Base-by-base conservation (phyloP, 192 early-diverging fungal genomes). In the Radiomyces spectabilis region DNA sequence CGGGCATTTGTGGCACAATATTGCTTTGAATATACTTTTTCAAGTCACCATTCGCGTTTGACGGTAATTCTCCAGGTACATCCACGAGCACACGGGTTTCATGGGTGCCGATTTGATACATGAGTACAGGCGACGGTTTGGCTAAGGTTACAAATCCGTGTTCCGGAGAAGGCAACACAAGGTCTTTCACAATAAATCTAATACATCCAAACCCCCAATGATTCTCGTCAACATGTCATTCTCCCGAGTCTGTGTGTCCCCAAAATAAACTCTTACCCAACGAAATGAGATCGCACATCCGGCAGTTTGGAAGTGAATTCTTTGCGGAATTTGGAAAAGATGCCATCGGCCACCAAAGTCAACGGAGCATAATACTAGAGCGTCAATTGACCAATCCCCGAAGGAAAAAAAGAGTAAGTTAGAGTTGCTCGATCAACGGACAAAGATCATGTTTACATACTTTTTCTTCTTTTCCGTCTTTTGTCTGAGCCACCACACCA, bases 21-120 rank as follows among this genome's bases (percentile, higher is more conserved):
- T 69, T 63, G 0, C 66, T 61, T 38, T 74, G 54, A 53, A 98
- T 66, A 56, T 93, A 94, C 4, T 60, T 67, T 16, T 72, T 75
- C 12, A 83, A 61, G 21, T 74, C 88, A 0, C 89, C 87, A 43
- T 71, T 75, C n/a, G 78, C 55, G 15, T 72, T 78, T 15, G 71
- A 81, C 8, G 92, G 89, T 34, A 97, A 70, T 47, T 82, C 69
- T 16, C 90, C 91, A 13, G 96, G 96, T 33, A 98, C 79, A 57
- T 98, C 96, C 5, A 97, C 77, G 22, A 98, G 71, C 32, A 95
- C 81, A 7, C 96, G 84, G 1, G 94, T 95, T 45, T 97, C 91
- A 57, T 84, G 64, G 13, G 86, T 79, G 3, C 84, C 85, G 66
- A 98, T 93, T 61, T 93, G 91, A 73, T 97, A 97, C 59, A 98